Base-by-base conservation (phyloP, 2,329 filamentous ascomycete genomes). In the Cytospora paraplurivora region DNA sequence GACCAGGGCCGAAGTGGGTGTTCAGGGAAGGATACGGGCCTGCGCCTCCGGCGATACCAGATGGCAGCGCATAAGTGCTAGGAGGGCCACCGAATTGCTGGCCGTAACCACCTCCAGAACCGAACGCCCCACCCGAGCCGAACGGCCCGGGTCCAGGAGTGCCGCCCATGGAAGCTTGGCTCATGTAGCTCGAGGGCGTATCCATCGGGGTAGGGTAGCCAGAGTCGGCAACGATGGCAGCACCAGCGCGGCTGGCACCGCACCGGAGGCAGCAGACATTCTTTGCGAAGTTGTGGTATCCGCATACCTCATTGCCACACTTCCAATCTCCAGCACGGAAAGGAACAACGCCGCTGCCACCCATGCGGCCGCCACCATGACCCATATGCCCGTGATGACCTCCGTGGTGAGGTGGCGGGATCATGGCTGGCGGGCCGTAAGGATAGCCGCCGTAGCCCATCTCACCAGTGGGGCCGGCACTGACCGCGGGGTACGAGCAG, bases 291-390 rank as follows among this genome's bases (percentile, higher is more conserved):
- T 99, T 99, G 82, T 99, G 95, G 77, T 99, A 99, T 64, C 91
- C 92, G 75, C 95, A 99, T 44, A 93, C 93, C 74, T 99, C 95
- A 68, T 95, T 95, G 62, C 95, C 95, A 74, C 95, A 99, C 78
- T 97, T 97, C 95, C 95, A 99, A 74, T 99, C 95, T 73, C 95
- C 95, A 62, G 95, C 95, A 73, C 95, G 91, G 89, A 99, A 99
- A 17, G 95, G 95, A 51, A 99, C 95, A 55, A 93, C 90, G 62
- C 91, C 90, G 69, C 91, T 90, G 67, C 91, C 90, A 67, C 90
- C 89, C 82, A 92, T 91, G 69, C 91, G 88, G 66, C 90, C 85
- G 65, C 59, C 84, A 82, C 67, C 63, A 7, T 65, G 62, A 35
- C 62, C 78, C 79, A 75, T 78, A 73, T 78, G 78, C 32, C 79